Conservation (phyloP, 2,329 filamentous ascomycete species). For the Epichloe gansuensis region DNA sequence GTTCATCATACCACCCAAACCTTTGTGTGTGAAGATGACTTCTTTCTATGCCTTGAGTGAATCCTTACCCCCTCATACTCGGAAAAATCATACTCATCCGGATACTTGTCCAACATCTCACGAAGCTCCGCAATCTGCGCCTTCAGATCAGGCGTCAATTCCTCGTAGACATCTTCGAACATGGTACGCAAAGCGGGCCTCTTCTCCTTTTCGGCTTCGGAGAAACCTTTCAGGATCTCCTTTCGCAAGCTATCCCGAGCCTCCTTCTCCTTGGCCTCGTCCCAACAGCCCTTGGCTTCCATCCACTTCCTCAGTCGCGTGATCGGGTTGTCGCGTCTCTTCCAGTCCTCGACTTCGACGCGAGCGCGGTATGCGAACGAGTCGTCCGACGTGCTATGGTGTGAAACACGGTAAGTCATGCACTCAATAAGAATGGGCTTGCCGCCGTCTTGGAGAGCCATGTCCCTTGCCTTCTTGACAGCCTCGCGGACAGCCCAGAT, state of each 20-base stretch:
- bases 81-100: constrained; percentile 77
- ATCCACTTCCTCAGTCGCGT: constrained; percentile 82
- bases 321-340: constrained; percentile 78
- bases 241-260: constrained; percentile 54
- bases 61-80: constrained; percentile 64
- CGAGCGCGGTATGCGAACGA: constrained; percentile 90
- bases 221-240: constrained; percentile 73
- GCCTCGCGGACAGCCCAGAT: constrained; percentile 79
- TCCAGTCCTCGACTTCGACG: constrained; percentile 94
- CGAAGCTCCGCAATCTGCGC: constrained; percentile 62
- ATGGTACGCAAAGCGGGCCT: constrained; percentile 59
- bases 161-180: constrained; percentile 86
- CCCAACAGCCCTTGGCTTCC: constrained; percentile 72
- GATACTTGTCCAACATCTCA: constrained; percentile 72
- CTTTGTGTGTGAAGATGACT: not conserved
- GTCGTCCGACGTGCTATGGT: constrained; percentile 95
- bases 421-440: constrained; percentile 81
- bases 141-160: constrained; percentile 66
- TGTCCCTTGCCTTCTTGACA: constrained; percentile 61
- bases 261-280: constrained; percentile 69
- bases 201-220: constrained; percentile 69
- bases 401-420: constrained; percentile 95
- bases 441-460: constrained; percentile 71
- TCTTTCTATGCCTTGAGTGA: constrained; percentile 34
- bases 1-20: not conserved